Percentiles rank a stretch among this genome's conserved stretches.
These are phyloP conservation scores for Paramyrothecium sp. DNA, from an alignment of 2,329 filamentous ascomycete species.

Conservation along the genomic window DNA sequence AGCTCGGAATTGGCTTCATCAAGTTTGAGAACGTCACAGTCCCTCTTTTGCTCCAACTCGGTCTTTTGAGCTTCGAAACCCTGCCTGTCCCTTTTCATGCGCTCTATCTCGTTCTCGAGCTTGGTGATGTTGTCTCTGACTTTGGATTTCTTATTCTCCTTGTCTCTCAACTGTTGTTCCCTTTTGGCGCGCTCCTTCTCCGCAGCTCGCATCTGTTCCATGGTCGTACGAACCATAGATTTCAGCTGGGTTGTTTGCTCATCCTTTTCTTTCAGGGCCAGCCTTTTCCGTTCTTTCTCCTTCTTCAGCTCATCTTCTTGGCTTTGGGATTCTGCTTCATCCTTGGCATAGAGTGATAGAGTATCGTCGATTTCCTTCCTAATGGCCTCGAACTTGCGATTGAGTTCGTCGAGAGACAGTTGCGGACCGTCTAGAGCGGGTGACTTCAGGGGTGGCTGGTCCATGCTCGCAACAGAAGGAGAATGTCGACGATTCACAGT, in stretches of 20 bases:
- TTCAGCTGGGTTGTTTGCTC: conserved; percentile 83
- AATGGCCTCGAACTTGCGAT: conserved; percentile 75
- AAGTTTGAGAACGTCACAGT: conserved; percentile 50
- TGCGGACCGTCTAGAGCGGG: conserved; percentile 53
- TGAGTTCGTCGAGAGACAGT: conserved; percentile 73
- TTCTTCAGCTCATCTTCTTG: conserved; percentile 66
- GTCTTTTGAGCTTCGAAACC: conserved; percentile 53
- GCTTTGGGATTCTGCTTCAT: conserved; percentile 69
- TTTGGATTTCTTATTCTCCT: conserved; percentile 66
- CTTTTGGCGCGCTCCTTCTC: conserved; percentile 78
- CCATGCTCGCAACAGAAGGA: conserved; percentile 62
- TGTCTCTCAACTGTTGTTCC: conserved; percentile 69
- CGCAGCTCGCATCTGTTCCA: conserved; percentile 76
- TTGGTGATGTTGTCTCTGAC: conserved; percentile 68
- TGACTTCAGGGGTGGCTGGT: conserved; percentile 46
- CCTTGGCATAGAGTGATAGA: conserved; percentile 66
- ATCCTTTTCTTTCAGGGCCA: conserved; percentile 83
- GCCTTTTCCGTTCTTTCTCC: conserved; percentile 77
- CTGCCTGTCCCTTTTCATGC: conserved; percentile 56
- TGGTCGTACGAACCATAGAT: conserved; percentile 75
- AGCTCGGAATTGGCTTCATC: conserved; percentile 56
- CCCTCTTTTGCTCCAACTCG: conserved; percentile 48
- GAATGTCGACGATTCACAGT: conserved; percentile 75
- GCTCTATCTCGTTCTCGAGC: conserved; percentile 63
- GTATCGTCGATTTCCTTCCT: conserved; percentile 82